Percentiles rank a stretch among this genome's conserved stretches.
Evolutionary conservation across 1,284 basidiomycete species (phyloP).

Genomic region (Cutaneotrichosporon arboriforme): DNA sequence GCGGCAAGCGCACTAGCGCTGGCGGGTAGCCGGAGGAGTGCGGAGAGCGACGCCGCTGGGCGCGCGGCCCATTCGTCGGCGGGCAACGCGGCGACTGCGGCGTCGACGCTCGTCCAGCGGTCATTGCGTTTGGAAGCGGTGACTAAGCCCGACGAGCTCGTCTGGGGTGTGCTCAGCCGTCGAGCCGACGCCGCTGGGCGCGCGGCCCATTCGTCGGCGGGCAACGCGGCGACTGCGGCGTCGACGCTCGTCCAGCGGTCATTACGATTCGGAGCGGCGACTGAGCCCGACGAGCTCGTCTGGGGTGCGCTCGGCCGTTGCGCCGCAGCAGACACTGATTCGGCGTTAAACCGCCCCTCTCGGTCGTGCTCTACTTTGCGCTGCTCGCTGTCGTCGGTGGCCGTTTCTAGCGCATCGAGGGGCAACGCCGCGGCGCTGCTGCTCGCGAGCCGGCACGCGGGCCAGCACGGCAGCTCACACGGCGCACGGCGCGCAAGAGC

Average conservation of each 20-base stretch:
- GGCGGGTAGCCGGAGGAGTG: not conserved
- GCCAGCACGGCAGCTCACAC: slow-evolving; percentile 6
- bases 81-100: not conserved
- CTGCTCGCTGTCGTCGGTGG: no score
- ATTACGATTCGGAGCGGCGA: not conserved
- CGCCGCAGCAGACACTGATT: no score
- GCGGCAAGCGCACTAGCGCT: not conserved
- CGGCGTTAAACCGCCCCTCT: not conserved
- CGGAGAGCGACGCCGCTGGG: not conserved
- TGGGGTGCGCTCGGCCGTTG: not conserved
- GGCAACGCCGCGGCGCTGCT: not conserved
- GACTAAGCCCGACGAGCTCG: not conserved
- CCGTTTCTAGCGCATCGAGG: not conserved
- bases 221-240: not conserved
- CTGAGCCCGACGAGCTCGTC: not conserved
- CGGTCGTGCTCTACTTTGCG: no score
- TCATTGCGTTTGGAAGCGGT: not conserved
- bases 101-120: not conserved
- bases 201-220: not conserved
- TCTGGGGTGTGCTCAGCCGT: not conserved
- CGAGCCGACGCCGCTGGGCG: not conserved
- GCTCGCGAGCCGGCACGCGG: slow-evolving; percentile 1
- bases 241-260: not conserved
- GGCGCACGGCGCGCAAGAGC: not conserved
- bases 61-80: not conserved